A percentile compares a stretch with the other conserved stretches of the same genome.
Conservation (phyloP, 805 yeast species). For the Tetrapisispora namnaoensis region DNA sequence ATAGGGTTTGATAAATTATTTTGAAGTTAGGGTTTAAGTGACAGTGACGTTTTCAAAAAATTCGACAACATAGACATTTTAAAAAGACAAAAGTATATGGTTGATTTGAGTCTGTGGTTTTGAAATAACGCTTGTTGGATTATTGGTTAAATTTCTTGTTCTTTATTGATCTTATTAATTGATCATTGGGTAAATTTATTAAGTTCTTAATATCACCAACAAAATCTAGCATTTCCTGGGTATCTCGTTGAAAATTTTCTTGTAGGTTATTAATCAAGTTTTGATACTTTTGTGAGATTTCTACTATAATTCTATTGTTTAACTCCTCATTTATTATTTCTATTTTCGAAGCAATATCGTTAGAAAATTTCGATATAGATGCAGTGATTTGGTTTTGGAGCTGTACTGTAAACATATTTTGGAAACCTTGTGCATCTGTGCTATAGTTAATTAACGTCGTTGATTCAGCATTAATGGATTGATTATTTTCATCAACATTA, state of each 20-base stretch:
- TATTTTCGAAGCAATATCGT: slow-evolving; percentile 29
- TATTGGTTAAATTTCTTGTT: background rate
- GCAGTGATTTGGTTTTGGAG: slow-evolving; percentile 31
- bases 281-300: slow-evolving; percentile 30
- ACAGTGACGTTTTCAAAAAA: background rate
- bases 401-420: slow-evolving; percentile 25
- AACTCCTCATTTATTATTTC: slow-evolving; percentile 31
- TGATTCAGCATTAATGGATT: slow-evolving; percentile 5
- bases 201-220: slow-evolving; percentile 29
- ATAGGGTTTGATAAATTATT: background rate
- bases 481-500: background rate
- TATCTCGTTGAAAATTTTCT: slow-evolving; percentile 29
- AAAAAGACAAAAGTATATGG: too few relatives aligned
- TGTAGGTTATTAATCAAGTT: slow-evolving; percentile 26
- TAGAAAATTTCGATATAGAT: slow-evolving; percentile 29
- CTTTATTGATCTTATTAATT: slow-evolving; percentile 24
- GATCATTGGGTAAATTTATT: slow-evolving; percentile 30
- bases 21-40: background rate
- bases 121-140: too few relatives aligned
- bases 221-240: slow-evolving; percentile 30
- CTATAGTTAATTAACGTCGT: slow-evolving; percentile 6
- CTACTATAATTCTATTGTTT: slow-evolving; percentile 28
- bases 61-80: too few relatives aligned
- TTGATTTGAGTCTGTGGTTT: too few relatives aligned
- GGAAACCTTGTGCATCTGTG: background rate